phyloP scores from a whole-genome alignment of 345 rosid species.

The Aegle marmelos region DNA sequence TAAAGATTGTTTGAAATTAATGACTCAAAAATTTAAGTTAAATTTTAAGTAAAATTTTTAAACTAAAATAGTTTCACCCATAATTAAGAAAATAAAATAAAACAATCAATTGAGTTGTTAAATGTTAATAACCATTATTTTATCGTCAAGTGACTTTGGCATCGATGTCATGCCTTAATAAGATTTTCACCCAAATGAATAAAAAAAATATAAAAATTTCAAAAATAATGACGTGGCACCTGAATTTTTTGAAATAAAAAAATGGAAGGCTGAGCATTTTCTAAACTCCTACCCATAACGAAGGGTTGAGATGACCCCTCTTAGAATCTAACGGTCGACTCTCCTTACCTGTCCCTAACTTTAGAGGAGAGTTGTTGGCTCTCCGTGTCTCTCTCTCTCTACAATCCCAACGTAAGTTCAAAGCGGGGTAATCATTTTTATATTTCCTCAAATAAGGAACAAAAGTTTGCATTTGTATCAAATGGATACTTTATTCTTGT shows the following conservation, averaged over 20 bases:
- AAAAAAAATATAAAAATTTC: not conserved
- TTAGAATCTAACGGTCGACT: constrained; percentile 42
- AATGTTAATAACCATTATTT: not conserved
- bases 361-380: constrained; percentile 21
- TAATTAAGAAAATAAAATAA: not conserved
- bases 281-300: constrained; percentile 32
- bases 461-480: not conserved
- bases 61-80: not conserved
- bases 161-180: not conserved
- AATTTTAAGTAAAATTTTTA: not conserved
- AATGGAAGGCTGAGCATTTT: constrained; percentile 34
- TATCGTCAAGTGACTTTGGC: not conserved
- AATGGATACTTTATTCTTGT: not conserved
- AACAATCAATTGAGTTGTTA: not conserved
- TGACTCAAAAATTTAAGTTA: no score
- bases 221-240: constrained; percentile 2
- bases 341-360: constrained; percentile 26
- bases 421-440: not conserved
- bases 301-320: constrained; percentile 25
- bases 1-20: no score
- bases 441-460: no score
- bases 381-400: not conserved
- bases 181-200: not conserved
- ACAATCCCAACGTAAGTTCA: not conserved
- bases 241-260: not conserved